A percentile compares a stretch with the other conserved stretches of the same genome.
These are phyloP conservation scores for Gamarada debralockiae DNA, from an alignment of 495 filamentous ascomycete genomes.

Conservation along the genomic window DNA sequence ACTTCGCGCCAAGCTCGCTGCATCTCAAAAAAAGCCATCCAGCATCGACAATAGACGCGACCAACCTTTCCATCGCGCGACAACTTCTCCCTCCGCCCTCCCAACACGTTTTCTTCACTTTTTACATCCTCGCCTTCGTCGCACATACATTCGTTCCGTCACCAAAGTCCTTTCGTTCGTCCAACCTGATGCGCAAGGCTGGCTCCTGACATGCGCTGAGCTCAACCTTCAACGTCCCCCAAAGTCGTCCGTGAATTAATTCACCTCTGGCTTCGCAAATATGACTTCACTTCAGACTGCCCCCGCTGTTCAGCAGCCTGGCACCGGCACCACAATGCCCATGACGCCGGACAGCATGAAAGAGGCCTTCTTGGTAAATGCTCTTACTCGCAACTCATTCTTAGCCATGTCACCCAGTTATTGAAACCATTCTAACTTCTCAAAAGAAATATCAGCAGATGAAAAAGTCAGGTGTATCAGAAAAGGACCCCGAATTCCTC, in stretches of 20 bases:
- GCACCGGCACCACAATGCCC: constrained; percentile 47
- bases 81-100: constrained; percentile 4
- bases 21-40: constrained; percentile 21
- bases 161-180: constrained; percentile 3
- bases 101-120: background rate
- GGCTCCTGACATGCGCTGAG: constrained; percentile 24
- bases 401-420: background rate
- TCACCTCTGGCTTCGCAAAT: constrained; percentile 18
- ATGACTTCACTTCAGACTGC: constrained; percentile 80
- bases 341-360: constrained; percentile 59
- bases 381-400: background rate
- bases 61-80: constrained; percentile 16
- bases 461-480: constrained; percentile 68
- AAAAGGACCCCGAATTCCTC: constrained; percentile 74
- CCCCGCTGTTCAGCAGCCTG: constrained; percentile 56
- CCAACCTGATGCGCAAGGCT: constrained; percentile 29
- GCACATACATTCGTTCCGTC: constrained; percentile 14
- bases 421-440: constrained; percentile 18
- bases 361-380: constrained; percentile 55
- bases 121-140: constrained; percentile 1
- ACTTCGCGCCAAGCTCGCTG: constrained; percentile 25
- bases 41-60: constrained; percentile 26
- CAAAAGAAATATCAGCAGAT: constrained; percentile 76
- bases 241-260: background rate
- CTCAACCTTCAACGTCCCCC: constrained; percentile 7